These are phyloP conservation scores for Metschnikowia chrysomelidarum DNA, from an alignment of 805 yeast species.

Conservation along the genomic window DNA sequence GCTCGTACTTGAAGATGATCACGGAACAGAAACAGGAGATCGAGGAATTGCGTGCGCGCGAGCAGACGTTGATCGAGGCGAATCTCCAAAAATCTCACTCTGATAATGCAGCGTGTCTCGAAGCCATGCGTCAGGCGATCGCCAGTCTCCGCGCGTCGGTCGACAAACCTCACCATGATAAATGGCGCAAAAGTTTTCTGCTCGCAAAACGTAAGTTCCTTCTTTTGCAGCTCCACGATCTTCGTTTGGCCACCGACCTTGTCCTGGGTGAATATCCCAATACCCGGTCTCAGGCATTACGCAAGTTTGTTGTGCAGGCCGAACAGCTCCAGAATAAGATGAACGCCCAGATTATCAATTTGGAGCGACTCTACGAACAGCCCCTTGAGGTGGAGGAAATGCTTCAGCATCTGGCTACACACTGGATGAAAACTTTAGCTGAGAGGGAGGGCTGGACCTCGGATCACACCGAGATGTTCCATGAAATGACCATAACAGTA, in stretches of 20 bases:
- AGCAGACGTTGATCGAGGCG: conserved; percentile 39
- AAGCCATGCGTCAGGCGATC: conserved; percentile 41
- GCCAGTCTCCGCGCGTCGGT: conserved; percentile 41
- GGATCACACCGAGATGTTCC: conserved; percentile 41
- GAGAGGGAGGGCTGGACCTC: conserved; percentile 59
- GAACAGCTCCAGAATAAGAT: conserved; percentile 37
- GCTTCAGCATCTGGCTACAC: conserved; percentile 43
- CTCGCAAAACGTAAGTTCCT: conserved; percentile 47
- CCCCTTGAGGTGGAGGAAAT: conserved; percentile 54
- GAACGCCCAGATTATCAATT: conserved; percentile 44
- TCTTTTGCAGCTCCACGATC: conserved; percentile 12
- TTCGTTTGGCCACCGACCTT: conserved; percentile 2
- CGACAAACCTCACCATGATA: conserved; percentile 43
- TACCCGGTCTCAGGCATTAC: conserved; percentile 1
- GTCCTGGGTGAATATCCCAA: background rate
- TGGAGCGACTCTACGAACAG: conserved; percentile 49
- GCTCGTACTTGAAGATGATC: conserved; percentile 79
- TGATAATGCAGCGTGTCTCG: conserved; percentile 38
- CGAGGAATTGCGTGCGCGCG: conserved; percentile 60
- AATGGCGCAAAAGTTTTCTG: conserved; percentile 40
- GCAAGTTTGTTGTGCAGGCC: conserved; percentile 12
- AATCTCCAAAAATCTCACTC: conserved; percentile 33
- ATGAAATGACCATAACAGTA: conserved; percentile 39
- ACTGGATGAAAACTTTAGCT: conserved; percentile 44
- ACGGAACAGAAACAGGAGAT: conserved; percentile 77